phyloP scores from a whole-genome alignment of 345 rosid species.

The Cardamine resedifolia region DNA sequence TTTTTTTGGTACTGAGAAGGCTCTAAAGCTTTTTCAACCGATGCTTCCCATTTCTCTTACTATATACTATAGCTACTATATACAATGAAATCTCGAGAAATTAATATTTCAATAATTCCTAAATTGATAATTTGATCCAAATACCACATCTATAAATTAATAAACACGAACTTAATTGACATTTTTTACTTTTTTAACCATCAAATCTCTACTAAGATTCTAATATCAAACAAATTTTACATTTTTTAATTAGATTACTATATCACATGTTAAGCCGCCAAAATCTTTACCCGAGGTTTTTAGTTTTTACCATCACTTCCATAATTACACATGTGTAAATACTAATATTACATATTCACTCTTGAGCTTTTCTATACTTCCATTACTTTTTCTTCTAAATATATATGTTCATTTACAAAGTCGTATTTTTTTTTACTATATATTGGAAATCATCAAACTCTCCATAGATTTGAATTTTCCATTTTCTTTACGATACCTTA shows the following conservation, averaged over 20 bases:
- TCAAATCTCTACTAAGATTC: background rate
- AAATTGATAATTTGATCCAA: too few relatives aligned
- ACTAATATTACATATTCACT: background rate
- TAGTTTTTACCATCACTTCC: background rate
- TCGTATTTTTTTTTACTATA: background rate
- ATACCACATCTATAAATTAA: too few relatives aligned
- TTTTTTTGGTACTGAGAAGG: slow-evolving; percentile 44
- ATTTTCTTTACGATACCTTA: background rate
- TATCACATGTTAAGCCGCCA: background rate
- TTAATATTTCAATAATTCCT: too few relatives aligned
- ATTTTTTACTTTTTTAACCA: background rate
- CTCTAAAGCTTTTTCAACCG: slow-evolving; percentile 41
- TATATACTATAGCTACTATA: too few relatives aligned
- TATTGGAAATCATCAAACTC: background rate
- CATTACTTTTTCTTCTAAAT: too few relatives aligned
- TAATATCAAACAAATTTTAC: background rate
- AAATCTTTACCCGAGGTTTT: background rate
- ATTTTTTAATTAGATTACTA: background rate
- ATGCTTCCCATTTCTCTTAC: slow-evolving; percentile 60
- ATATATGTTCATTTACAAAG: background rate
- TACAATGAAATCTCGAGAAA: too few relatives aligned
- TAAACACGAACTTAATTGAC: too few relatives aligned
- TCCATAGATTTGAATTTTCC: background rate
- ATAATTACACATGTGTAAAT: too few relatives aligned
- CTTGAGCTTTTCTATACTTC: background rate